Evolutionary conservation across 352 stramenopile species (phyloP), one percentile per base, ranked within the genome.

Genomic region (Globisporangium splendens): DNA sequence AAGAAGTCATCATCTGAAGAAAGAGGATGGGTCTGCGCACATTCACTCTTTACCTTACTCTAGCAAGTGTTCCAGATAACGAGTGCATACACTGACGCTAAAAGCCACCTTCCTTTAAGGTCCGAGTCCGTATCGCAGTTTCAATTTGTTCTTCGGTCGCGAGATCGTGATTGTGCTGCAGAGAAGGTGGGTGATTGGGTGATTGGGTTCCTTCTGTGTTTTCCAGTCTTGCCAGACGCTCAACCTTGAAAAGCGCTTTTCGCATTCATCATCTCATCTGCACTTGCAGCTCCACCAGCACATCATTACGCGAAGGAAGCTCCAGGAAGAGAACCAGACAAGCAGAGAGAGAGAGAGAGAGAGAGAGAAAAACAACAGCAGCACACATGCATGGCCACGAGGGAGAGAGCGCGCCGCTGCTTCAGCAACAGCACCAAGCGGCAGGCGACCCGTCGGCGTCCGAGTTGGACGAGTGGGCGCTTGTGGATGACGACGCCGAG

Each of bases 401-500:
- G 6, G 13, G 15, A 57, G 15, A n/a, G 41, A 8, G 13, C 11
- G 22, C 3, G 21, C 8, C 10, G 52, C 17, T 10, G 18, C 18
- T 14, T 12, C n/a, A 20, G 11, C 49, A 3, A 8, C n/a, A 35
- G 18, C 31, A 13, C 14, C 5, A 39, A 59, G 17, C 47, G 22
- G 42, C 42, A 13, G 13, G 8, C 15, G 28, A 62, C 28, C 18
- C 4, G n/a, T 48, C 54, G 48, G 31, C 41, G 18, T 24, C 20
- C 35, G 39, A 63, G 33, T 52, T 80, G 22, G 79, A 88, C 33
- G 83, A 89, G 49, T 92, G 83, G 83, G 74, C 69, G 46, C 56
- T 92, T 53, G 83, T 92, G 57, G 73, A 88, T 50, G 77, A 88
- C 33, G 66, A 84, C 8, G 77, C 79, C 13, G 77, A 90, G 82